Conservation (phyloP, 208 protist species). For the Trichomonas tenax region DNA sequence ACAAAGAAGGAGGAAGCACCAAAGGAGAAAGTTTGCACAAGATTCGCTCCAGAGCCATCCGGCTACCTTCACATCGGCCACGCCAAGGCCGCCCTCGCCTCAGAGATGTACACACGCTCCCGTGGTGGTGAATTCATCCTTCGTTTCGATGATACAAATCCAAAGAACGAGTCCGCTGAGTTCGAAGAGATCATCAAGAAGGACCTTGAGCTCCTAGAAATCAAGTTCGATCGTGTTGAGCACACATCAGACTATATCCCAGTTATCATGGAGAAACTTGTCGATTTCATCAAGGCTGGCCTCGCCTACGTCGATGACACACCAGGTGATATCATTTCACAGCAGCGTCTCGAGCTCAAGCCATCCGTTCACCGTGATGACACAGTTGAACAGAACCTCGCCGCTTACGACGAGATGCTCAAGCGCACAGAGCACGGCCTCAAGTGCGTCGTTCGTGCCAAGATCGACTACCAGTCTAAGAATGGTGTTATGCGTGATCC, state of each 20-base stretch:
- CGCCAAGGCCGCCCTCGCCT: conserved; percentile 89
- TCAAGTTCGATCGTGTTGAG: conserved; percentile 66
- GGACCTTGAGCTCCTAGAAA: conserved; percentile 71
- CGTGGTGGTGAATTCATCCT: conserved; percentile 91
- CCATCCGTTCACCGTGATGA: conserved; percentile 23
- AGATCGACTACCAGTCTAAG: conserved; percentile 75
- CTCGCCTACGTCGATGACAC: conserved; percentile 89
- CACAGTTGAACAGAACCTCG: conserved; percentile 76
- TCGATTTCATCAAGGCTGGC: conserved; percentile 37
- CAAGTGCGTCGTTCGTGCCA: conserved; percentile 76
- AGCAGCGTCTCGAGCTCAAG: neutral
- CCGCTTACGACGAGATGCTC: conserved; percentile 81
- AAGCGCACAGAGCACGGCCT: conserved; percentile 55
- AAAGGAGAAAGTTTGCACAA: neutral
- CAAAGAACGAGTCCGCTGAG: conserved; percentile 81
- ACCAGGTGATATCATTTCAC: conserved; percentile 57
- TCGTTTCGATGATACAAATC: conserved; percentile 99
- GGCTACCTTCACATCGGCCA: conserved; percentile 57
- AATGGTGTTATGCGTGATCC: conserved; percentile 91
- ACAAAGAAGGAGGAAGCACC: neutral
- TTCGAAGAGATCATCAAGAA: conserved; percentile 81
- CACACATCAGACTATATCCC: conserved; percentile 90
- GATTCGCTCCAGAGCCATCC: conserved; percentile 18
- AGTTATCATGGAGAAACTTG: conserved; percentile 49
- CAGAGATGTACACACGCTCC: conserved; percentile 75